phyloP scores from a whole-genome alignment of 305 asterid species.

The Solanum chacoense region DNA sequence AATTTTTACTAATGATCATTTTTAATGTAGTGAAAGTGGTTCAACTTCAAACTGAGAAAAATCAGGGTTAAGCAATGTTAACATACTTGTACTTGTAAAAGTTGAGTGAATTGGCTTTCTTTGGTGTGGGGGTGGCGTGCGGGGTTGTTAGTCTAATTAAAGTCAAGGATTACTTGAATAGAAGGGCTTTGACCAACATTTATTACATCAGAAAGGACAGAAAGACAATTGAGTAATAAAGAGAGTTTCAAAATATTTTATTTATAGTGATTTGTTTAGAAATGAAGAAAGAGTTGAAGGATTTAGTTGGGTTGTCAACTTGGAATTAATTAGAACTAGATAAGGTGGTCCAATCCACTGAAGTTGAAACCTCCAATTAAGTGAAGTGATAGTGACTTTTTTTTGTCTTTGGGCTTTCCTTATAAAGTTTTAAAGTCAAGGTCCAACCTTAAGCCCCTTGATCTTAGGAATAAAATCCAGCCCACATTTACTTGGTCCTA shows the following conservation, averaged over 20 bases:
- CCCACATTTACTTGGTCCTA: neutral
- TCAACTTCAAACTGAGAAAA: neutral
- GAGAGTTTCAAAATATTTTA: neutral
- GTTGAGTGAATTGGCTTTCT: neutral
- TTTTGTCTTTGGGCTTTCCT: neutral
- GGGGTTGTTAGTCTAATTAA: neutral
- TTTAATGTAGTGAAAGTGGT: neutral
- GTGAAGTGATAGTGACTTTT: neutral
- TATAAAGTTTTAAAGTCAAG: neutral
- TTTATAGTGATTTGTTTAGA: neutral
- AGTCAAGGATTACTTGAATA: conserved; percentile 13
- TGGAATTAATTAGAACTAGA: neutral
- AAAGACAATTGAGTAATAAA: conserved; percentile 1
- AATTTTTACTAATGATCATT: no score
- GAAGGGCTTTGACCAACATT: conserved; percentile 19
- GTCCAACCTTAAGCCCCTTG: neutral
- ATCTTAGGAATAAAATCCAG: neutral
- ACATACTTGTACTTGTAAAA: neutral
- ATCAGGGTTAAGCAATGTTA: neutral
- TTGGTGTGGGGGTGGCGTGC: neutral
- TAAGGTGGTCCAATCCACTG: neutral
- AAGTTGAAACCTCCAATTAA: neutral
- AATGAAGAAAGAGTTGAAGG: neutral
- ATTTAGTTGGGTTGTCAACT: neutral
- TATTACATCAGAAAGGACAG: conserved; percentile 13